These are phyloP conservation scores for Yamadazyma atmosphaerica DNA, from an alignment of 1,139 yeast species.

Conservation along the genomic window DNA sequence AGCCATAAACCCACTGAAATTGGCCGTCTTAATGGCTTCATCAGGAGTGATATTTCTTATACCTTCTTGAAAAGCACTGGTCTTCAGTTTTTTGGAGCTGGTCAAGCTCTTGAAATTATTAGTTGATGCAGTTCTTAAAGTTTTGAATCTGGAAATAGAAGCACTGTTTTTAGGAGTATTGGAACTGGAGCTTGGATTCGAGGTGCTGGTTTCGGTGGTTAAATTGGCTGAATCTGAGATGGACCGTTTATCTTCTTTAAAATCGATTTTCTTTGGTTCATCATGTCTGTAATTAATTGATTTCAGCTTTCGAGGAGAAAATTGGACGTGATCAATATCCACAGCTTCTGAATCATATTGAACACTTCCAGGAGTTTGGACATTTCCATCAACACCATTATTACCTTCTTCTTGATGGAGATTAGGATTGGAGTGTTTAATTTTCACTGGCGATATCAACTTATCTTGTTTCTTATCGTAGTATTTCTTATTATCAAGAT, in stretches of 20 bases:
- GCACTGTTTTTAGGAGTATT: conserved; percentile 14
- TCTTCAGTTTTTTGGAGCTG: conserved; percentile 56
- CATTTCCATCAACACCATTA: conserved; percentile 6
- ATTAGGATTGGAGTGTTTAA: conserved; percentile 19
- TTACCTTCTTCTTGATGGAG: not conserved
- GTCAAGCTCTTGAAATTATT: conserved; percentile 46
- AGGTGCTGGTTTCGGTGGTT: conserved; percentile 5
- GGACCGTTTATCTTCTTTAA: conserved; percentile 28
- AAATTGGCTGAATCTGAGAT: conserved; percentile 27
- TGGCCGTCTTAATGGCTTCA: conserved; percentile 76
- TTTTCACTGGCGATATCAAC: conserved; percentile 27
- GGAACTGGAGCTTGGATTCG: conserved; percentile 8
- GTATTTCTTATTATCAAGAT: conserved; percentile 8
- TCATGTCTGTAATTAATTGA: conserved; percentile 18
- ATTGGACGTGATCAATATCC: conserved; percentile 33
- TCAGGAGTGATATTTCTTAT: conserved; percentile 73
- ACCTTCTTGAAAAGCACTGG: conserved; percentile 95
- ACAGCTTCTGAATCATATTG: conserved; percentile 17
- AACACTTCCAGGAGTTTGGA: conserved; percentile 2
- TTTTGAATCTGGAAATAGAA: conserved; percentile 34
- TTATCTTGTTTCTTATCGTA: conserved; percentile 12
- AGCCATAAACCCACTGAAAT: conserved; percentile 92
- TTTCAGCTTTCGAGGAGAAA: conserved; percentile 41
- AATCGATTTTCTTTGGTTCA: conserved; percentile 13
- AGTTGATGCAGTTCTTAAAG: conserved; percentile 44